Percentiles rank a stretch among this genome's conserved stretches.
Evolutionary conservation across 345 rosid species (phyloP).

Genomic region (Eucalyptus brandiana): DNA sequence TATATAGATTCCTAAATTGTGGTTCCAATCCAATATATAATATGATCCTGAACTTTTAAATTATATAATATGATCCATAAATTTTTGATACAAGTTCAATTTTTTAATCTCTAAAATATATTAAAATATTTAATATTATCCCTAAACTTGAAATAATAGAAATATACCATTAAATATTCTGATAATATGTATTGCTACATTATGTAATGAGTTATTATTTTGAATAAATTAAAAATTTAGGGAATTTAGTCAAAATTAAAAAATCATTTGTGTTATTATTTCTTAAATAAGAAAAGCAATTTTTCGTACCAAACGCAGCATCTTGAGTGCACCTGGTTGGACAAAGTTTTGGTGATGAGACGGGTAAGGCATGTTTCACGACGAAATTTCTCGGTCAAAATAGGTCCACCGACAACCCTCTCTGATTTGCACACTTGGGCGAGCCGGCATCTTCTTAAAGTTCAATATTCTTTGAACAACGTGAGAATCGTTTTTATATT

Average conservation of each 20-base stretch:
- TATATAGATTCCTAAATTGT: too few relatives aligned
- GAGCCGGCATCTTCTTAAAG: not conserved
- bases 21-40: too few relatives aligned
- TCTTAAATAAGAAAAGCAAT: not conserved
- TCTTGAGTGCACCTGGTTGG: not conserved
- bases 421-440: not conserved
- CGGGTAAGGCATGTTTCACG: not conserved
- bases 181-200: too few relatives aligned
- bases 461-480: not conserved
- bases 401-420: not conserved
- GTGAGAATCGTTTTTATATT: not conserved
- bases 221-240: too few relatives aligned
- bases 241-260: accelerated
- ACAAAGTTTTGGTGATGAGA: not conserved
- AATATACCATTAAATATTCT: not conserved
- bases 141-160: too few relatives aligned
- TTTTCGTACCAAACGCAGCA: not conserved
- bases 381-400: not conserved
- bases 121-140: too few relatives aligned
- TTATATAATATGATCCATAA: too few relatives aligned
- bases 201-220: too few relatives aligned
- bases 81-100: accelerated
- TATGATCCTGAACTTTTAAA: too few relatives aligned
- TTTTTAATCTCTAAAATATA: too few relatives aligned
- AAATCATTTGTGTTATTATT: too few relatives aligned